Evolutionary conservation across 1,139 yeast genomes (phyloP).

Genomic region (Maudiozyma humilis): DNA sequence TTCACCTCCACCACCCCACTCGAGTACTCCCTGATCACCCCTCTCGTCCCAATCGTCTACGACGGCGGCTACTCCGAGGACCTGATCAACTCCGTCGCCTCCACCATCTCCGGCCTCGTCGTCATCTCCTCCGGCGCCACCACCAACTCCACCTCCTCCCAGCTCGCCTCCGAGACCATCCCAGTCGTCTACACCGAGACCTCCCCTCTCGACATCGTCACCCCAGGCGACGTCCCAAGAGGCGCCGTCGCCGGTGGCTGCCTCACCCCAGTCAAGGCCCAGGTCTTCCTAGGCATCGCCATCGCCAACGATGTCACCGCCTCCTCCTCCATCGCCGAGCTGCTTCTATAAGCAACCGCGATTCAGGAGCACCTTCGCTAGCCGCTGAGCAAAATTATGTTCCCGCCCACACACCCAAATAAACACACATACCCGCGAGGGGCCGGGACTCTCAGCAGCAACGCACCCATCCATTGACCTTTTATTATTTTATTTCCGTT

Average conservation of each 20-base stretch:
- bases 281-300: conserved; percentile 26
- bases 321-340: conserved; percentile 1
- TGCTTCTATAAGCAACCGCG: background rate
- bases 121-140: conserved; percentile 22
- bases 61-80: conserved; percentile 22
- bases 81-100: conserved; percentile 10
- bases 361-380: too few species aligned
- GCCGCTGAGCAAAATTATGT: too few species aligned
- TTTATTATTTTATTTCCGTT: too few species aligned
- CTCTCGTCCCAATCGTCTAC: conserved; percentile 25
- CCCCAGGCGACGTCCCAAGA: conserved; percentile 19
- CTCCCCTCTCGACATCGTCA: conserved; percentile 14
- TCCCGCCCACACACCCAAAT: too few species aligned
- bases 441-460: too few species aligned
- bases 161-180: conserved; percentile 10
- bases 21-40: conserved; percentile 7
- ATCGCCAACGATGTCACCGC: conserved; percentile 22
- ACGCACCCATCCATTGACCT: too few species aligned
- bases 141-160: conserved; percentile 18
- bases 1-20: conserved; percentile 17
- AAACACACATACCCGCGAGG: too few species aligned
- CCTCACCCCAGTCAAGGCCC: conserved; percentile 29
- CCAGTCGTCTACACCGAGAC: conserved; percentile 25
- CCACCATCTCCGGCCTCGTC: conserved; percentile 14
- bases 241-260: conserved; percentile 27